phyloP scores from a whole-genome alignment of 2,329 filamentous ascomycete species.

The Pseudopyrenochaeta lycopersici region DNA sequence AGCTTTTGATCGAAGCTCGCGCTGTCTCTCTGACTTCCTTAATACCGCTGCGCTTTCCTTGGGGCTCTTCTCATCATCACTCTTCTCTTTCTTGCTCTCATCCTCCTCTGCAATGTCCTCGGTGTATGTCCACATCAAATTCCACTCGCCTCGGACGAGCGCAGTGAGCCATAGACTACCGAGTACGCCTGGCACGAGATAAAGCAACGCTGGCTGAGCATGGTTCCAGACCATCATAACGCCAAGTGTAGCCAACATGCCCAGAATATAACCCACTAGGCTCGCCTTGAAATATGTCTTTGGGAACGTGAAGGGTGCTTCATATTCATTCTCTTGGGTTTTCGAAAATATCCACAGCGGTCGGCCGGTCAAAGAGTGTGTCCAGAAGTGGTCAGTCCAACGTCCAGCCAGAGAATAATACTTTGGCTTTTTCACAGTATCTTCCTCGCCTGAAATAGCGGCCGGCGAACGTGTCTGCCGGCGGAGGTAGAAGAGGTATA shows the following conservation, averaged over 20 bases:
- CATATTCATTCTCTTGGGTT: constrained; percentile 13
- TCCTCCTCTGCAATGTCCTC: constrained; percentile 64
- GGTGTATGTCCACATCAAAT: constrained; percentile 81
- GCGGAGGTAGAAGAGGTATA: constrained; percentile 81
- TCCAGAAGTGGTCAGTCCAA: constrained; percentile 90
- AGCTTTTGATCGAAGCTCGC: constrained; percentile 18
- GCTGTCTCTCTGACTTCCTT: constrained; percentile 1
- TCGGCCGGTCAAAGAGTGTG: constrained; percentile 49
- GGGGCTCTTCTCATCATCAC: constrained; percentile 8
- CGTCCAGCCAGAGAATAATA: constrained; percentile 67
- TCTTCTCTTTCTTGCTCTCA: constrained; percentile 14
- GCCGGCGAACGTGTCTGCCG: constrained; percentile 59
- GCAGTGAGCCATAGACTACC: constrained; percentile 79
- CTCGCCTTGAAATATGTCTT: constrained; percentile 88
- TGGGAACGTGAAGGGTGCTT: constrained; percentile 64
- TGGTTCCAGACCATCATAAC: constrained; percentile 82
- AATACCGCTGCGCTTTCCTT: background rate
- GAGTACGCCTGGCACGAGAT: constrained; percentile 88
- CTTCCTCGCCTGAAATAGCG: constrained; percentile 12
- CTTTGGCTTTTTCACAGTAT: constrained; percentile 46
- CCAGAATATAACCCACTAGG: constrained; percentile 77
- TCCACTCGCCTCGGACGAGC: constrained; percentile 73
- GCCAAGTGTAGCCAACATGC: constrained; percentile 78
- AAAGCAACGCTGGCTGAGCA: constrained; percentile 89
- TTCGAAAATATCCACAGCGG: constrained; percentile 31